Conservation (phyloP, 768 basidiomycete genomes). For the Trichaptum fuscoviolaceum region DNA sequence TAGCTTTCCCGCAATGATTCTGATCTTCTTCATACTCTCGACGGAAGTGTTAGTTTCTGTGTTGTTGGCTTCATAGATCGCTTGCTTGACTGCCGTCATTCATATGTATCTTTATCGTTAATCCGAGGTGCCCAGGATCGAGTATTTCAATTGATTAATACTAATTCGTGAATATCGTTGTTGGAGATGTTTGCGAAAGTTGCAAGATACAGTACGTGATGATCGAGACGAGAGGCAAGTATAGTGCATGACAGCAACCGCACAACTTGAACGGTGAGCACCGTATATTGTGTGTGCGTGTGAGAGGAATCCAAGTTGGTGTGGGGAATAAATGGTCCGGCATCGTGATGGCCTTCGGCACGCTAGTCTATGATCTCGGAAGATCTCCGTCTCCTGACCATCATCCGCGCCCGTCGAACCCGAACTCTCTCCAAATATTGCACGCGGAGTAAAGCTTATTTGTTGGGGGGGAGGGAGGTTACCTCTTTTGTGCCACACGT, state of each 20-base stretch:
- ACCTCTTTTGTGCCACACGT: background rate
- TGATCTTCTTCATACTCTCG: slow-evolving; percentile 6
- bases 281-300: too few species aligned
- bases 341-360: background rate
- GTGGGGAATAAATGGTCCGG: too few species aligned
- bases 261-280: too few species aligned
- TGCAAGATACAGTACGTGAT: too few species aligned
- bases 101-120: too few species aligned
- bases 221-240: too few species aligned
- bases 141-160: too few species aligned
- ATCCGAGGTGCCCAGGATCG: too few species aligned
- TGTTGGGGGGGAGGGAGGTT: background rate
- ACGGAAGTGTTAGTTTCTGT: background rate
- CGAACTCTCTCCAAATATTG: background rate
- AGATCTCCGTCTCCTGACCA: background rate
- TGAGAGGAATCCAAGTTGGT: background rate
- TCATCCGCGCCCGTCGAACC: background rate
- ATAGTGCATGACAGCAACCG: too few species aligned
- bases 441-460: background rate
- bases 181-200: too few species aligned
- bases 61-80: background rate
- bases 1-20: slow-evolving; percentile 39
- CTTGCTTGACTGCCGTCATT: background rate
- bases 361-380: background rate
- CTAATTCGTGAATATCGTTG: too few species aligned